A percentile compares a stretch with the other conserved stretches of the same genome.
Conservation (phyloP, 805 yeast species). For the Candida lessepsii region DNA sequence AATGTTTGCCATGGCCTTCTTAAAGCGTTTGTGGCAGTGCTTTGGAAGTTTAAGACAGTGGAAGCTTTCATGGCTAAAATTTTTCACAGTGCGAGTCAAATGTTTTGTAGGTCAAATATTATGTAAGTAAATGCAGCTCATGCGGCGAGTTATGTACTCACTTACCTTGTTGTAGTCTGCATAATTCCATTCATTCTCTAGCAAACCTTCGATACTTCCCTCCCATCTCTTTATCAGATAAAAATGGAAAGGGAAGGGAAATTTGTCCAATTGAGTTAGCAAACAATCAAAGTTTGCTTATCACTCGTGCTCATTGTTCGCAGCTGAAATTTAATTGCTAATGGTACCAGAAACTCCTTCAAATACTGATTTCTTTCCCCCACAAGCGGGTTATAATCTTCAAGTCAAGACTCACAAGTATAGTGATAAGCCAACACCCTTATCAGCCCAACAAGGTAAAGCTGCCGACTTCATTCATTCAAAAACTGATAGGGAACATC, state of each 20-base stretch:
- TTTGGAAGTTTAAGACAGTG: conserved; percentile 44
- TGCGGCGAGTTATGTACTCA: background rate
- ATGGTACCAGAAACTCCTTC: conserved; percentile 23
- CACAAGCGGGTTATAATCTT: conserved; percentile 33
- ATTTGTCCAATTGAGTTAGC: no score
- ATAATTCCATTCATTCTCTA: background rate
- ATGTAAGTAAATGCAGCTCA: background rate
- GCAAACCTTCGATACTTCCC: no score
- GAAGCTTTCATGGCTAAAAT: conserved; percentile 48
- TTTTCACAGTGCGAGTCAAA: conserved; percentile 4
- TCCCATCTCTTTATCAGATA: no score
- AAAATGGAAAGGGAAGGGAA: no score
- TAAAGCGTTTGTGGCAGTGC: conserved; percentile 46
- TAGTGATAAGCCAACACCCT: conserved; percentile 34
- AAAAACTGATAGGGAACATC: conserved; percentile 31
- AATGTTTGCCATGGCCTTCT: conserved; percentile 88
- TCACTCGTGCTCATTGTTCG: conserved; percentile 8
- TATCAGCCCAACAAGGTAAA: conserved; percentile 24
- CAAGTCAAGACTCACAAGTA: conserved; percentile 30
- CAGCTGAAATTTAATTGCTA: conserved; percentile 8
- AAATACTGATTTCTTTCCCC: conserved; percentile 24
- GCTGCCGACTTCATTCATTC: conserved; percentile 26
- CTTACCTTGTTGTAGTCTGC: background rate
- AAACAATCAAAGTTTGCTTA: background rate
- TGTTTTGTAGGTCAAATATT: background rate